phyloP scores from a whole-genome alignment of 371 early-diverging fungal species.

The Vittaforma corneae region DNA sequence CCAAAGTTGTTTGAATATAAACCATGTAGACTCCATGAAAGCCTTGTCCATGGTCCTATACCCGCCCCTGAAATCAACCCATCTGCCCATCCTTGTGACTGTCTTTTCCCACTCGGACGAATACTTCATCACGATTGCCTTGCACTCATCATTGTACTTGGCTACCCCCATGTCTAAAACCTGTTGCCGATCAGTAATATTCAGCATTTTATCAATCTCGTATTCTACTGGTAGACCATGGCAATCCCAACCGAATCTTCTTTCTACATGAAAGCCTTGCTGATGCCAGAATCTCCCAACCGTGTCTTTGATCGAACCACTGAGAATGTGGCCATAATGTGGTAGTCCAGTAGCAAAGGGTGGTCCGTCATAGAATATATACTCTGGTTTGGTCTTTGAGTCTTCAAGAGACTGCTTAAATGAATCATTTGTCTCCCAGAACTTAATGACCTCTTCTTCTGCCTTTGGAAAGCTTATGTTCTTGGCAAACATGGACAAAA shows the following conservation, averaged over 20 bases:
- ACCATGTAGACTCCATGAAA: conserved; percentile 98
- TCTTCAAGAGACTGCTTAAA: conserved; percentile 81
- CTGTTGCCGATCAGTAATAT: conserved; percentile 69
- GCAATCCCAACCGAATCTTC: conserved; percentile 99
- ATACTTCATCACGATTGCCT: conserved; percentile 93
- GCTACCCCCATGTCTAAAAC: conserved; percentile 90
- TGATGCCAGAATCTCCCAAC: conserved; percentile 90
- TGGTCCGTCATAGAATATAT: conserved; percentile 90
- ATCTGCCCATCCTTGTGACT: conserved; percentile 91
- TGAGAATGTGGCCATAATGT: conserved; percentile 97
- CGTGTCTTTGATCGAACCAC: conserved; percentile 98
- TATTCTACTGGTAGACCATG: conserved; percentile 98
- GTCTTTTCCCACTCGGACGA: conserved; percentile 86
- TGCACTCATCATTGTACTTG: conserved; percentile 94
- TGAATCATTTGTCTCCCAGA: conserved; percentile 91
- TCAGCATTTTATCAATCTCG: conserved; percentile 93
- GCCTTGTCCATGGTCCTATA: conserved; percentile 87
- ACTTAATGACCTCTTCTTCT: conserved; percentile 82
- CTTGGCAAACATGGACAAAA: conserved; percentile 27
- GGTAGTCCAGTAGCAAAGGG: conserved; percentile 99
- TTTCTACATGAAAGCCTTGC: conserved; percentile 90
- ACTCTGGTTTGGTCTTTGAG: conserved; percentile 60
- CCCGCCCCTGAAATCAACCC: conserved; percentile 98
- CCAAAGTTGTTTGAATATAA: conserved; percentile 91
- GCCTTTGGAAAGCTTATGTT: conserved; percentile 60